Base-by-base conservation (phyloP, 2,329 filamentous ascomycete genomes). In the Nemania abortiva region DNA sequence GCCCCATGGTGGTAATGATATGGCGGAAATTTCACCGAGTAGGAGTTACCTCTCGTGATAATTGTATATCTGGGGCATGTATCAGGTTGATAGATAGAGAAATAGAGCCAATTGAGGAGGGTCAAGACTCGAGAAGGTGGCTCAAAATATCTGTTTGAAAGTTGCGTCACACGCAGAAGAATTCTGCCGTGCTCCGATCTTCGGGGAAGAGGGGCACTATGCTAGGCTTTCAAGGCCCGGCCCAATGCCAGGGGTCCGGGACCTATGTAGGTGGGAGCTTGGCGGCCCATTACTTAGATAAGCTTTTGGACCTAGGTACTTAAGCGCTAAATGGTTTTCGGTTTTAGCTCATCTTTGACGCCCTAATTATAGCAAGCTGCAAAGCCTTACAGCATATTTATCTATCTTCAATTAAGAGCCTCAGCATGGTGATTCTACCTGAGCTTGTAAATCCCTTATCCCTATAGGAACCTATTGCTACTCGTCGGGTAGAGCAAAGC, bases 1-100 rank as follows among this genome's bases (percentile, higher is more conserved):
- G 73, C 56, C 24, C 56, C 56, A 45, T 57, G 34, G 55, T 37
- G 55, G 20, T 22, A 29, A 49, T 58, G 56, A 31, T 58, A 22
- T 49, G 2, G 56, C 39, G 39, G 39, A 31, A 49, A 49, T 31
- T 47, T 31, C 15, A 58, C 24, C 47, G 56, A 34, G 31, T 34
- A 49, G 22, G 39, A 31, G 47, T 58, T 31, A 31, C 13, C 39
- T 49, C 54, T 27, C 54, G 34, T 45, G 54, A 57, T 27, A 20
- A n/a, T 57, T 39, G 20, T 42, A 11, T 57, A 9, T 57, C 37
- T 27, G 54, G 42, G 42, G 22, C 34, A 45, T 42, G 54, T 57
- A 31, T 37, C 31, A 22, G n/a, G 22, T 57, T n/a, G 39, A 18
- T 45, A 45, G 18, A 57, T 57, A 42, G 54, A 29, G 27, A 42